Conservation (phyloP, 139 green algal species). For the Astrephomene gubernaculifera region DNA sequence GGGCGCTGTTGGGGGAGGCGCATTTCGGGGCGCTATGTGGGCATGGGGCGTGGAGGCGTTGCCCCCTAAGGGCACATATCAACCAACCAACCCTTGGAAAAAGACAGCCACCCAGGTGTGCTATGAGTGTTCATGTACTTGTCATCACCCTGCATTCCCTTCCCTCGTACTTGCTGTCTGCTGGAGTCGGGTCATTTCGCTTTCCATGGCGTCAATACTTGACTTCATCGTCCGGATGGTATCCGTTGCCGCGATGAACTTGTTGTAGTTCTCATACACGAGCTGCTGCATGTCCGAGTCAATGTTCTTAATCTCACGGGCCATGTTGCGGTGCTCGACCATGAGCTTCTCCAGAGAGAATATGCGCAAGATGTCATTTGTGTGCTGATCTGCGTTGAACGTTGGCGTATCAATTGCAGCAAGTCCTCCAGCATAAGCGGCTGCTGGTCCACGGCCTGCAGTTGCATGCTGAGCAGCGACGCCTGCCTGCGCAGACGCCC, state of each 20-base stretch:
- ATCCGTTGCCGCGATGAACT: slow-evolving; percentile 98
- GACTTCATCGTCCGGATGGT: slow-evolving; percentile 86
- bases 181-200: slow-evolving; percentile 68
- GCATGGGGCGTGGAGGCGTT: too few relatives aligned
- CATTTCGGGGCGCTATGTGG: too few relatives aligned
- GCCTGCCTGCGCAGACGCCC: neutral
- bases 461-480: neutral
- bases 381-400: slow-evolving; percentile 68
- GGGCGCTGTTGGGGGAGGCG: too few relatives aligned
- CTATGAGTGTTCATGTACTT: too few relatives aligned
- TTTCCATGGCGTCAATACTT: slow-evolving; percentile 77
- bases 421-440: neutral
- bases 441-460: neutral
- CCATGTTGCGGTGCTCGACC: slow-evolving; percentile 83
- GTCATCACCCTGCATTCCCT: too few relatives aligned
- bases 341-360: slow-evolving; percentile 80
- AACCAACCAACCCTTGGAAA: too few relatives aligned
- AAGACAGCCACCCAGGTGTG: too few relatives aligned
- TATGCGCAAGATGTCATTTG: slow-evolving; percentile 62
- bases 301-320: slow-evolving; percentile 88
- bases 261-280: slow-evolving; percentile 99
- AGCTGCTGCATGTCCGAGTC: slow-evolving; percentile 98
- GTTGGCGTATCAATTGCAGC: slow-evolving; percentile 62
- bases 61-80: too few relatives aligned
- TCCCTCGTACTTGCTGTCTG: slow-evolving; percentile 21